Evolutionary conservation across 2,329 filamentous ascomycete species (phyloP).

Genomic region (Aaosphaeria pasadenensis): DNA sequence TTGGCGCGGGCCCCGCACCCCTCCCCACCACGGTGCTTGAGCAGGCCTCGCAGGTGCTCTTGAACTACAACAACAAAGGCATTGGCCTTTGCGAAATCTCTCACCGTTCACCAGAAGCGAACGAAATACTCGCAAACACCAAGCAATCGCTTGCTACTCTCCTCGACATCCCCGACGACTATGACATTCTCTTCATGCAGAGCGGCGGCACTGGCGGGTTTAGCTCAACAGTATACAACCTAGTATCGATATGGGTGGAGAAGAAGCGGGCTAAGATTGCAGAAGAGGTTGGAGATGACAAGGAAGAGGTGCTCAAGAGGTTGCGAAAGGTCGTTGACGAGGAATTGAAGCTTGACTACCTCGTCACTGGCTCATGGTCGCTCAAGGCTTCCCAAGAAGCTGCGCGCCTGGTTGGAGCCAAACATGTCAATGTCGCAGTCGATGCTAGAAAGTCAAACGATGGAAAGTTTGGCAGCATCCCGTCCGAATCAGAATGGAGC

Average conservation of each 20-base stretch:
- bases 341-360: slow-evolving; percentile 80
- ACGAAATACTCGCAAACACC: slow-evolving; percentile 73
- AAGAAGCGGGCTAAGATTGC: slow-evolving; percentile 61
- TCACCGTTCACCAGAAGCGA: slow-evolving; percentile 77
- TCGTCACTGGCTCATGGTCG: slow-evolving; percentile 89
- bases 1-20: slow-evolving; percentile 85
- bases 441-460: slow-evolving; percentile 63
- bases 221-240: slow-evolving; percentile 77
- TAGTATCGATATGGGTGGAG: slow-evolving; percentile 79
- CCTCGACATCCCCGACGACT: slow-evolving; percentile 80
- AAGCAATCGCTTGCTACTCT: slow-evolving; percentile 71
- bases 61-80: slow-evolving; percentile 79
- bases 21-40: slow-evolving; percentile 81
- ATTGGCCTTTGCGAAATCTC: slow-evolving; percentile 87
- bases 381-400: slow-evolving; percentile 87
- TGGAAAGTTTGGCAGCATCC: slow-evolving; percentile 84
- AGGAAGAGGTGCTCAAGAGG: slow-evolving; percentile 57
- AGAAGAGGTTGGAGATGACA: slow-evolving; percentile 53
- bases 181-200: slow-evolving; percentile 87
- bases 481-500: slow-evolving; percentile 72
- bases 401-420: slow-evolving; percentile 68
- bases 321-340: slow-evolving; percentile 63
- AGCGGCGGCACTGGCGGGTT: slow-evolving; percentile 85
- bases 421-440: slow-evolving; percentile 75
- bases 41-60: slow-evolving; percentile 69